These are phyloP conservation scores for Priceomyces haplophilus DNA, from an alignment of 805 yeast genomes.

Conservation along the genomic window DNA sequence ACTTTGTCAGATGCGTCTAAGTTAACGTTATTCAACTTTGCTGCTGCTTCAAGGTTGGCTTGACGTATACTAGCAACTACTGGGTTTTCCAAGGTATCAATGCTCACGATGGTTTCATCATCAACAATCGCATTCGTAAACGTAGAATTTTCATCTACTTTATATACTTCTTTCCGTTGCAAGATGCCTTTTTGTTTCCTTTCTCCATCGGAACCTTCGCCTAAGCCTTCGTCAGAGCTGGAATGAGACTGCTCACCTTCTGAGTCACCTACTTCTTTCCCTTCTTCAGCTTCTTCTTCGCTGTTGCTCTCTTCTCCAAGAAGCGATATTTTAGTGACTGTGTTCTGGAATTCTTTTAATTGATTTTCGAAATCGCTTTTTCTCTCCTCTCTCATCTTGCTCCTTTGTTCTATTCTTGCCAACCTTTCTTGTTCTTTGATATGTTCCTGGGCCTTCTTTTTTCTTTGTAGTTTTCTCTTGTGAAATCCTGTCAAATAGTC, in stretches of 20 bases:
- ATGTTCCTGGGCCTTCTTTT: slow-evolving; percentile 77
- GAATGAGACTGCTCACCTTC: slow-evolving; percentile 15
- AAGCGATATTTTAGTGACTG: slow-evolving; percentile 26
- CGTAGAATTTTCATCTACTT: slow-evolving; percentile 21
- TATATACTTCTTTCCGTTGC: slow-evolving; percentile 42
- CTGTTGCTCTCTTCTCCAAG: slow-evolving; percentile 19
- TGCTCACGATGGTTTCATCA: slow-evolving; percentile 42
- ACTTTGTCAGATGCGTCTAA: slow-evolving; percentile 65
- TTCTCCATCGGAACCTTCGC: slow-evolving; percentile 11
- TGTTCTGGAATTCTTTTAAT: slow-evolving; percentile 54
- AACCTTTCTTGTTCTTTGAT: slow-evolving; percentile 74
- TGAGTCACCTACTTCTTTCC: slow-evolving; percentile 34
- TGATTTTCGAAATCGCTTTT: slow-evolving; percentile 63
- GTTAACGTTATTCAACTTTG: slow-evolving; percentile 70
- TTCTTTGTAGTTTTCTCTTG: slow-evolving; percentile 84
- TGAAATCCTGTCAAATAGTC: slow-evolving; percentile 95
- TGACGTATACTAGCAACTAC: slow-evolving; percentile 27
- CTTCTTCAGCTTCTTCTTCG: slow-evolving; percentile 24
- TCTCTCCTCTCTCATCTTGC: slow-evolving; percentile 66
- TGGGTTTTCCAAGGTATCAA: slow-evolving; percentile 47
- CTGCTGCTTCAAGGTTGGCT: slow-evolving; percentile 38
- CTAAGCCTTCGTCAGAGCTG: slow-evolving; percentile 13
- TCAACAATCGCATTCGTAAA: slow-evolving; percentile 38
- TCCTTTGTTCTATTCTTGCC: slow-evolving; percentile 73
- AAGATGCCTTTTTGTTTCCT: slow-evolving; percentile 35